These are phyloP conservation scores for Aurantiochytrium sp. DNA, from an alignment of 108 stramenopile genomes.

Conservation along the genomic window DNA sequence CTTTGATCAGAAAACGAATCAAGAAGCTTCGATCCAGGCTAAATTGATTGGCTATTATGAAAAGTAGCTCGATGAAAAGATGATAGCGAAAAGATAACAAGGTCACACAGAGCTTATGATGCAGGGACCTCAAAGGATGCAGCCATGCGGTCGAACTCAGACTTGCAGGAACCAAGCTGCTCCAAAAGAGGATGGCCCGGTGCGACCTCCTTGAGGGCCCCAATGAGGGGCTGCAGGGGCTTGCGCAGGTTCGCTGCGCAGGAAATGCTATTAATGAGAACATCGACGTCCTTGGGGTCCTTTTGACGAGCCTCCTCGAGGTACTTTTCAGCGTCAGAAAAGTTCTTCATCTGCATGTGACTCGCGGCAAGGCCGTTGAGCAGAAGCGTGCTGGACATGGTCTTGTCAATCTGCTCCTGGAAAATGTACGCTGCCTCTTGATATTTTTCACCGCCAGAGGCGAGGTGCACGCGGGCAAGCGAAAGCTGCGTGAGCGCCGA, in stretches of 20 bases:
- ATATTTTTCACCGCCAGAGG: conserved; percentile 60
- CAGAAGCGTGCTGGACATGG: conserved; percentile 71
- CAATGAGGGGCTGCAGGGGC: not conserved
- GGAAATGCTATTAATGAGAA: conserved; percentile 79
- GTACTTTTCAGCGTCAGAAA: conserved; percentile 65
- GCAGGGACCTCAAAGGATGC: not conserved
- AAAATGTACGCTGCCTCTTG: conserved; percentile 80
- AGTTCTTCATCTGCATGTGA: conserved; percentile 75
- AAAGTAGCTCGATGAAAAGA: not conserved
- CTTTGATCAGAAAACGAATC: too few species aligned
- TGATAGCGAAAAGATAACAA: not conserved
- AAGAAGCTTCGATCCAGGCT: too few species aligned
- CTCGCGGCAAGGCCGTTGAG: conserved; percentile 79
- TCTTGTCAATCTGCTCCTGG: conserved; percentile 83
- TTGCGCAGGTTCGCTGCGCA: conserved; percentile 31
- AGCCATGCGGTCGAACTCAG: not conserved
- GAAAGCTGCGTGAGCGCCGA: conserved; percentile 82
- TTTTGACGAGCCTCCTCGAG: conserved; percentile 62
- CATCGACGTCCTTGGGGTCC: conserved; percentile 66
- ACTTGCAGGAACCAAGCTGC: conserved; percentile 1
- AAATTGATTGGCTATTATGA: not conserved
- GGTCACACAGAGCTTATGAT: not conserved
- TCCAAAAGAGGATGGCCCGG: conserved; percentile 19
- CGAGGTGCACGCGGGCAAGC: conserved; percentile 69
- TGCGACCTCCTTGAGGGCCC: not conserved